These are phyloP conservation scores for Panus rudis DNA, from an alignment of 768 basidiomycete genomes.

Conservation along the genomic window DNA sequence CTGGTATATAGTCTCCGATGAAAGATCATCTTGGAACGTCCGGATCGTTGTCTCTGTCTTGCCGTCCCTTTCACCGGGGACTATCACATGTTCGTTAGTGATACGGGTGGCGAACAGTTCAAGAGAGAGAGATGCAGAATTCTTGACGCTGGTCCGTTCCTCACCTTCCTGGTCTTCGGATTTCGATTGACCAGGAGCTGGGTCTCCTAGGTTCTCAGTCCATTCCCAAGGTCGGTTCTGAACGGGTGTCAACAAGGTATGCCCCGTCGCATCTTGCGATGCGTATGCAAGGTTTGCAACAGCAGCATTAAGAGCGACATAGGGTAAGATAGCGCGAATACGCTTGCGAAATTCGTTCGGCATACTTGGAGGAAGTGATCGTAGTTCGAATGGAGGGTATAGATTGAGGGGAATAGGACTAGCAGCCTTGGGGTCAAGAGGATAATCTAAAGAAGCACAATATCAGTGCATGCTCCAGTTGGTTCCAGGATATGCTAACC, in stretches of 20 bases:
- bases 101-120: constrained; percentile 61
- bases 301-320: constrained; percentile 40
- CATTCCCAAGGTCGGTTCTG: constrained; percentile 83
- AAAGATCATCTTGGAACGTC: constrained; percentile 60
- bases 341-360: constrained; percentile 53
- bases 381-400: constrained; percentile 46
- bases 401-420: constrained; percentile 57
- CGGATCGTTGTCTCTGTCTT: constrained; percentile 31
- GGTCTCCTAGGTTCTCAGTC: constrained; percentile 71
- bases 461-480: not conserved
- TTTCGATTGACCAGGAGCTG: constrained; percentile 27
- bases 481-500: constrained; percentile 36
- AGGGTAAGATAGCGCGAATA: constrained; percentile 51
- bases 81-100: constrained; percentile 53
- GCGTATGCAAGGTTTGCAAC: constrained; percentile 55
- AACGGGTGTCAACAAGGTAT: constrained; percentile 44
- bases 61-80: constrained; percentile 13
- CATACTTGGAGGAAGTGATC: constrained; percentile 47
- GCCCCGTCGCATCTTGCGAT: constrained; percentile 48
- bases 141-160: constrained; percentile 42
- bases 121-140: constrained; percentile 64
- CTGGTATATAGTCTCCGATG: constrained; percentile 56
- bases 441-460: constrained; percentile 50
- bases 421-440: constrained; percentile 46
- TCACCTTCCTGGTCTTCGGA: constrained; percentile 37